Evolutionary conservation across 2,329 filamentous ascomycete genomes (phyloP), one percentile per base, ranked within the genome.

Genomic region (Fusarium hainanense): DNA sequence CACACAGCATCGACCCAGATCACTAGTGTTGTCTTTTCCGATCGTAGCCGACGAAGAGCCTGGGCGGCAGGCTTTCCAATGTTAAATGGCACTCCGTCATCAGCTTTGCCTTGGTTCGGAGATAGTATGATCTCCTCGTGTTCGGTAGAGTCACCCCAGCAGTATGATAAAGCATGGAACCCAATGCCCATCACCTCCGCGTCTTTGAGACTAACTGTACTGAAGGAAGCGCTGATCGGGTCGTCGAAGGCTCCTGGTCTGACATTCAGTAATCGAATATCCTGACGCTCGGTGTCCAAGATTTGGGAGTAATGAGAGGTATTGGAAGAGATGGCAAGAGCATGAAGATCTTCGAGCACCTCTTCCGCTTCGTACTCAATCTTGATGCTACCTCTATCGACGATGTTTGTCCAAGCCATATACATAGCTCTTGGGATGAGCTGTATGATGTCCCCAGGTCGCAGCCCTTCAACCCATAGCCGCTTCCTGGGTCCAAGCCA

Each of bases 1-100:
- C 71, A 73, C 2, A 73, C 56, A 1, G 71, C 71, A n/a, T 73
- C 71, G 11, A 73, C 58, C 70, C 71, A 73, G 8, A 72, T 66
- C 2, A 30, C 43, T 1, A 72, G n/a, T 0, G 16, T 28, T 3
- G 59, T 4, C 0, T 28, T 7, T 0, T 44, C 21, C 1, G 10
- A 8, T 4, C 69, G 47, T 13, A 71, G 11, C 0, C 62, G 55
- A 0, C 66, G 57, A 7, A 71, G 21, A 1, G 62, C 69, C 11
- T 66, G 48, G 2, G 66, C 55, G 6, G 63, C 61, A 1, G 69
- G 46, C 3, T 52, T 55, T 3, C 69, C 69, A 2, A 71, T 62
- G 14, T 46, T 67, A 6, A 71, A 71, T 4, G 37, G 5, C 3
- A 18, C 3, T 0, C 5, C 27, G 2, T 34, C 3, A 3, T 37